Evolutionary conservation across 116 monocot species (phyloP).

Genomic region (Dioscorea cayenensis): DNA sequence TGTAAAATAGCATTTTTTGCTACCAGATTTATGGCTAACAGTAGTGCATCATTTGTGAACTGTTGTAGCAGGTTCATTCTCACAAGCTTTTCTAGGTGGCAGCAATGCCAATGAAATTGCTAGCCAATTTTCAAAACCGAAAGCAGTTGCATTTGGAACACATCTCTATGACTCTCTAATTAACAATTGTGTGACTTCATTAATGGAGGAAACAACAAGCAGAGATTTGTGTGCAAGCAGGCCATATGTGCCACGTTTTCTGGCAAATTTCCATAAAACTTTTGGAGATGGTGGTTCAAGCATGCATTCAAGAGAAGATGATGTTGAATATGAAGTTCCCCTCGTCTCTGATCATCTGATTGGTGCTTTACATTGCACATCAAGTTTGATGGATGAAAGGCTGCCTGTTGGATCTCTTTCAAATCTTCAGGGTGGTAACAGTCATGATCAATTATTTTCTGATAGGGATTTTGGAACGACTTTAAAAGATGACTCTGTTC

Average conservation of each 20-base stretch:
- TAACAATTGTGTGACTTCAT: not conserved
- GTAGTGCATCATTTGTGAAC: not conserved
- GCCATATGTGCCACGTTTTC: too few species aligned
- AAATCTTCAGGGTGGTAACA: not conserved
- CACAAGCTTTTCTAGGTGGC: not conserved
- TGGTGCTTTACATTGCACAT: too few species aligned
- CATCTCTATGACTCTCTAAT: not conserved
- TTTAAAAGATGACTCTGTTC: not conserved
- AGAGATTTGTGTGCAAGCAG: not conserved
- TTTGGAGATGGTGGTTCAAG: not conserved
- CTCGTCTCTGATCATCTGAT: too few species aligned
- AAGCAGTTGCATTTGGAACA: not conserved
- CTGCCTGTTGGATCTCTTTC: not conserved
- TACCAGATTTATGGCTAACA: not conserved
- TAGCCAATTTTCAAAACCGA: not conserved
- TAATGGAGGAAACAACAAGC: not conserved
- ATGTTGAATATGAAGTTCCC: not conserved
- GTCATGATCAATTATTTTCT: not conserved
- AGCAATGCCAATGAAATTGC: not conserved
- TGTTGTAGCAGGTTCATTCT: not conserved
- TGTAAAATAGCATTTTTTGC: too few species aligned
- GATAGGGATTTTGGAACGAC: not conserved
- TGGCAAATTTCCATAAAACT: not conserved
- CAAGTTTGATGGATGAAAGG: too few species aligned
- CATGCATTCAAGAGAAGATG: not conserved